Evolutionary conservation across 352 stramenopile genomes (phyloP).

Genomic region (Hyaloperonospora brassicae): DNA sequence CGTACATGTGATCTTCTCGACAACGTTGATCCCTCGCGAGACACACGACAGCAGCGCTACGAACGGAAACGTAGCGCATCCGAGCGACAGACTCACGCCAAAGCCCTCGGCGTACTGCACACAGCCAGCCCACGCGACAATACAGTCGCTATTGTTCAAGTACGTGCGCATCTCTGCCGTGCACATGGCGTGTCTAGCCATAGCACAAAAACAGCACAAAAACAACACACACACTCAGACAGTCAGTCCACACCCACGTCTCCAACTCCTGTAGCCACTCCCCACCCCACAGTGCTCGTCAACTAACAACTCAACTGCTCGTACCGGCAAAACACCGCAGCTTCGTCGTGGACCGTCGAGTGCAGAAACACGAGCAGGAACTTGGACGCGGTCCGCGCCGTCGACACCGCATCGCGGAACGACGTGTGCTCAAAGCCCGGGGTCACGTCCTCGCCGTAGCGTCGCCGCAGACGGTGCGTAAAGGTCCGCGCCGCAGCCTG

Average conservation of each 20-base stretch:
- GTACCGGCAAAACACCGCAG: constrained; percentile 64
- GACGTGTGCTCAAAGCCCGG: constrained; percentile 75
- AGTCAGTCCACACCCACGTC: too few species aligned
- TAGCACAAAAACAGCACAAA: background rate
- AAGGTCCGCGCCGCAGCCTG: constrained; percentile 52
- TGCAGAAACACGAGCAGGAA: constrained; percentile 81
- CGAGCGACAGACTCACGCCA: constrained; percentile 71
- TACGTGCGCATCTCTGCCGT: constrained; percentile 63
- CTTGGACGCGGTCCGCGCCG: constrained; percentile 69
- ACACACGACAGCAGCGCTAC: constrained; percentile 73
- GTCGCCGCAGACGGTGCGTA: constrained; percentile 39
- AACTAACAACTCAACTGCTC: constrained; percentile 2
- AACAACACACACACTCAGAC: too few species aligned
- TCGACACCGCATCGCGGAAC: constrained; percentile 75
- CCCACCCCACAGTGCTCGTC: too few species aligned
- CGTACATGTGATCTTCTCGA: constrained; percentile 78
- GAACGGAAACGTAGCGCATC: constrained; percentile 76
- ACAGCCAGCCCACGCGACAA: constrained; percentile 77
- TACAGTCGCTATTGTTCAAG: constrained; percentile 71
- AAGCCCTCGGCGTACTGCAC: constrained; percentile 77
- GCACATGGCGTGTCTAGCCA: constrained; percentile 48
- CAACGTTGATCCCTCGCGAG: constrained; percentile 67
- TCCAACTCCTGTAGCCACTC: too few species aligned
- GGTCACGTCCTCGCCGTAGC: constrained; percentile 45
- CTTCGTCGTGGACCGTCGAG: constrained; percentile 78